phyloP scores from a whole-genome alignment of 2,329 filamentous ascomycete genomes.

The Trichoderma sp. region DNA sequence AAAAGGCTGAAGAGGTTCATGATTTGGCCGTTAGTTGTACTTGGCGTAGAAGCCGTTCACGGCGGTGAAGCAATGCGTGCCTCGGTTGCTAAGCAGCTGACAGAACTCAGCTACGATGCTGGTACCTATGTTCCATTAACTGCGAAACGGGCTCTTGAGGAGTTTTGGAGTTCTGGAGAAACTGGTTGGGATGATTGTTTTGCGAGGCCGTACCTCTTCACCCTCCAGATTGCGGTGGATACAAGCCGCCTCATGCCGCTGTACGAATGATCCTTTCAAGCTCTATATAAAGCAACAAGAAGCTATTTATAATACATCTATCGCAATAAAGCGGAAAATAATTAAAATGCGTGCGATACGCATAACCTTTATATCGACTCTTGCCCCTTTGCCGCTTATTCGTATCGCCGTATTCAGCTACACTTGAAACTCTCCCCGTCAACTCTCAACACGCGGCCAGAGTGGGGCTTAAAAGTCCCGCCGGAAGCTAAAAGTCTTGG shows the following conservation, averaged over 20 bases:
- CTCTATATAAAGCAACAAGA: neutral
- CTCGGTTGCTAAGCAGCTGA: neutral
- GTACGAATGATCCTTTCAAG: neutral
- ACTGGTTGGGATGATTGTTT: constrained; percentile 8
- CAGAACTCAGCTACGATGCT: neutral
- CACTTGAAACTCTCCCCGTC: neutral
- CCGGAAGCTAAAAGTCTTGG: constrained; percentile 15
- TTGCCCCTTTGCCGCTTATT: neutral
- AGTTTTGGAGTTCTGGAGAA: neutral
- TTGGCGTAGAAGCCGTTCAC: neutral
- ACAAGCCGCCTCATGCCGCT: constrained; percentile 11
- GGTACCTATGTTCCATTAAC: neutral
- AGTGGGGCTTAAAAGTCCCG: neutral
- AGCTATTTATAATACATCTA: neutral
- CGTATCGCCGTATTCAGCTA: neutral
- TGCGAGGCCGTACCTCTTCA: constrained; percentile 6
- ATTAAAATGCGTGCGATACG: neutral
- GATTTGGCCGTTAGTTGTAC: constrained; percentile 13
- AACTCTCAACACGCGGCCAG: neutral
- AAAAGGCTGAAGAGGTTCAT: constrained; percentile 5
- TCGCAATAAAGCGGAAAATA: neutral
- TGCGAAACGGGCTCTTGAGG: neutral
- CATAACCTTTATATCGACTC: neutral
- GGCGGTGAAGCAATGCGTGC: neutral
- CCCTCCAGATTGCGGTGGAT: constrained; percentile 11